Conservation (phyloP, 192 early-diverging fungal species). For the Oehlia diaphana region DNA sequence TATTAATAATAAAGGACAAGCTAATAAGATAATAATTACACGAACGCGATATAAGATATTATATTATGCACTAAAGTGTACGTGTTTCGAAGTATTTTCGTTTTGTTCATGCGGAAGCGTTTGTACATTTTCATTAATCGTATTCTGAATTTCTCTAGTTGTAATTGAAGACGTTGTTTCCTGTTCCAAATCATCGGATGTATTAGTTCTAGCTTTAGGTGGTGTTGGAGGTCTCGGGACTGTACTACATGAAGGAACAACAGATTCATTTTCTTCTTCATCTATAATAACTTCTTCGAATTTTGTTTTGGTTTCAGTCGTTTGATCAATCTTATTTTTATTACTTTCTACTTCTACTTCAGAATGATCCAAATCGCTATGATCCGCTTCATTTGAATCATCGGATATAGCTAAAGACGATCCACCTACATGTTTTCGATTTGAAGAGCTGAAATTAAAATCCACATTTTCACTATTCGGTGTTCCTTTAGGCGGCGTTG, state of each 20-base stretch:
- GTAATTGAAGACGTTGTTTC: background rate
- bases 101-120: background rate
- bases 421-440: background rate
- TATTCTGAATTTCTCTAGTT: background rate
- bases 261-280: background rate
- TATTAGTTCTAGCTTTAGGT: background rate
- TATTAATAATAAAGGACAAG: no score
- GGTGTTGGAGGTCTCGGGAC: background rate
- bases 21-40: no score
- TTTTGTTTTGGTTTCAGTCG: background rate
- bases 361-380: constrained; percentile 10
- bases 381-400: constrained; percentile 18
- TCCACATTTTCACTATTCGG: background rate
- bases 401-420: background rate
- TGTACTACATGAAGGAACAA: background rate
- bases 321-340: background rate
- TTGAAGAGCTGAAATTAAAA: background rate
- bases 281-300: background rate
- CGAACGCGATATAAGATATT: no score
- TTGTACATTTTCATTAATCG: background rate
- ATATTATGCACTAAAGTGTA: background rate
- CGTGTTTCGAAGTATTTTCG: background rate
- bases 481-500: background rate
- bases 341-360: constrained; percentile 2
- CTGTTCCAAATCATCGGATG: background rate